Evolutionary conservation across 208 protist genomes (phyloP).

Genomic region (Trypanosoma boissoni): DNA sequence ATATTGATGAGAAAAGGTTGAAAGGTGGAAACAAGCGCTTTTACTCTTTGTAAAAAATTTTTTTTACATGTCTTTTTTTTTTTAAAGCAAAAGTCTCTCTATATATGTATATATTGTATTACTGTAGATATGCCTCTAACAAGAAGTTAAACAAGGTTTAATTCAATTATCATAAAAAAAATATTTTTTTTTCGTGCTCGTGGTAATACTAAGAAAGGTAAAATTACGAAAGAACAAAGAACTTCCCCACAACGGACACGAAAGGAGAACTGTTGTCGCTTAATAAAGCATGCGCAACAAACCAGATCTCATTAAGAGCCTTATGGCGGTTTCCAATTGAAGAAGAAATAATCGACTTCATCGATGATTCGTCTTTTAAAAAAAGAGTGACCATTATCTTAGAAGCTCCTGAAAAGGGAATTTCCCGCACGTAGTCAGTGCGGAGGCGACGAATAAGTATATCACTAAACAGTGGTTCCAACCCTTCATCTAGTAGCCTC

Average conservation of each 20-base stretch:
- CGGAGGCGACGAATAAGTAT: constrained; percentile 48
- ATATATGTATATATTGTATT: constrained; percentile 12
- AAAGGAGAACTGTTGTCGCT: constrained; percentile 12
- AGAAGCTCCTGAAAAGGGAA: constrained; percentile 31
- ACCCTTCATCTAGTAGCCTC: constrained; percentile 21
- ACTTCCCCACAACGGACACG: constrained; percentile 39
- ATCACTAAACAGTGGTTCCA: constrained; percentile 35
- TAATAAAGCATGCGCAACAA: constrained; percentile 37
- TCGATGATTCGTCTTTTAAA: constrained; percentile 10
- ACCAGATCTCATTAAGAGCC: constrained; percentile 35
- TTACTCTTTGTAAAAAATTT: too few species aligned
- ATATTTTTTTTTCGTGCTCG: neutral
- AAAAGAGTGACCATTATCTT: constrained; percentile 31
- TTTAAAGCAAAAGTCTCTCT: constrained; percentile 1
- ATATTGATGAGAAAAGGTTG: too few species aligned
- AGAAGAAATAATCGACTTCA: constrained; percentile 12
- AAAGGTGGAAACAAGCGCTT: too few species aligned
- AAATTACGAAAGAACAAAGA: constrained; percentile 15
- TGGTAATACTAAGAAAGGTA: neutral
- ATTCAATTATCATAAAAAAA: too few species aligned
- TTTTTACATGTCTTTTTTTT: too few species aligned
- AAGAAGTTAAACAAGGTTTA: too few species aligned
- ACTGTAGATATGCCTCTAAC: neutral
- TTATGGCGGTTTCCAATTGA: constrained; percentile 12
- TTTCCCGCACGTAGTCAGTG: constrained; percentile 72